A percentile compares a stretch with the other conserved stretches of the same genome.
These are phyloP conservation scores for Glycine latifolia DNA, from an alignment of 306 rosid genomes.

Conservation along the genomic window DNA sequence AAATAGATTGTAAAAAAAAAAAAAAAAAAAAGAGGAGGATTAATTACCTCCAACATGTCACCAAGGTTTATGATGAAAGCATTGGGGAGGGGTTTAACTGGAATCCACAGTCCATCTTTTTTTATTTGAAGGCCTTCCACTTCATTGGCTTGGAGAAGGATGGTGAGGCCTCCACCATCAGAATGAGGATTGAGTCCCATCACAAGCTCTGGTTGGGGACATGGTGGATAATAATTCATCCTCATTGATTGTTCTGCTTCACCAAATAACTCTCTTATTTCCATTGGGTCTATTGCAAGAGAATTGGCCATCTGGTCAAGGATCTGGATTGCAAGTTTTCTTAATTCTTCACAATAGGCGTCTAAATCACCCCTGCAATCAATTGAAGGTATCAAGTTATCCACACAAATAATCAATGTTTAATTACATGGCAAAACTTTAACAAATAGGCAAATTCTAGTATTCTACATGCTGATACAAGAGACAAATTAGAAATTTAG, in stretches of 20 bases:
- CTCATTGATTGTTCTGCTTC: conserved; percentile 7
- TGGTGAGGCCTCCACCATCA: conserved; percentile 40
- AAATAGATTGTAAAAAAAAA: too few species aligned
- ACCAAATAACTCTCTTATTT: conserved; percentile 25
- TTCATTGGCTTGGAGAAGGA: conserved; percentile 42
- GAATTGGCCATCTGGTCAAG: conserved; percentile 14
- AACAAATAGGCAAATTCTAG: too few species aligned
- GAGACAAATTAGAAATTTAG: not conserved
- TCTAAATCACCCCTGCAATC: conserved; percentile 38
- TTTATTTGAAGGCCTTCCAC: conserved; percentile 49
- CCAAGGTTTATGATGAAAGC: conserved; percentile 52
- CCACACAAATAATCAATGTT: too few species aligned
- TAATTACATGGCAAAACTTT: too few species aligned
- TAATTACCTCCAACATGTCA: conserved; percentile 49
- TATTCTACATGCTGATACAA: too few species aligned
- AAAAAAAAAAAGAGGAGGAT: too few species aligned
- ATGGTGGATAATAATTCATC: conserved; percentile 37
- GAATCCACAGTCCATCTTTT: conserved; percentile 51
- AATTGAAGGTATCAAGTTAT: not conserved
- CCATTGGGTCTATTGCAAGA: conserved; percentile 24
- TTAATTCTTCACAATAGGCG: conserved; percentile 17
- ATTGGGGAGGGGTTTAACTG: conserved; percentile 47
- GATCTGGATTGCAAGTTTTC: conserved; percentile 11
- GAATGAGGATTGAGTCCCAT: conserved; percentile 44
- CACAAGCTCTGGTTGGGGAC: conserved; percentile 42